Evolutionary conservation across 2,329 filamentous ascomycete species (phyloP).

Genomic region (Trichoderma sp.): DNA sequence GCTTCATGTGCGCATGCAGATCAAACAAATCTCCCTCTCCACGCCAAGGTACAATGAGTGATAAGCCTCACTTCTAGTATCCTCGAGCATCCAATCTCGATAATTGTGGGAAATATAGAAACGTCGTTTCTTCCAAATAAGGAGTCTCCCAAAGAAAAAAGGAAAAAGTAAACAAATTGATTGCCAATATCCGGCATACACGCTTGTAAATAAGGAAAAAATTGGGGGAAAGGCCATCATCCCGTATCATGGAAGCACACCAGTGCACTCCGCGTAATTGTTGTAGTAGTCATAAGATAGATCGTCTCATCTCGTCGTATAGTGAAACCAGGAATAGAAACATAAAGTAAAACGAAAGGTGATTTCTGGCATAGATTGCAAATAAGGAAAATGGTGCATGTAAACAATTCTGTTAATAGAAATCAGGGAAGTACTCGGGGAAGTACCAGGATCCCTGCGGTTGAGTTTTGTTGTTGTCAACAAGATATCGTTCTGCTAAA

Average conservation of each 20-base stretch:
- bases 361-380: constrained; percentile 14
- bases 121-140: not conserved
- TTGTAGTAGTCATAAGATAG: constrained; percentile 39
- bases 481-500: not conserved
- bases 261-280: constrained; percentile 30
- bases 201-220: not conserved
- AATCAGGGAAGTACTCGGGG: constrained; percentile 17
- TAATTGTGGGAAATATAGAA: not conserved
- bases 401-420: constrained; percentile 26
- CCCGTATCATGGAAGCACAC: constrained; percentile 29
- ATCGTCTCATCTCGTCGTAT: constrained; percentile 34
- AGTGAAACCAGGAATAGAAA: constrained; percentile 29
- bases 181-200: constrained; percentile 28
- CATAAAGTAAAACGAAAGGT: constrained; percentile 24
- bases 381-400: constrained; percentile 25
- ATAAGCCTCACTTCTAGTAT: not conserved
- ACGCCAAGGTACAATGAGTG: constrained; percentile 13
- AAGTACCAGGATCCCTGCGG: not conserved
- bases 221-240: constrained; percentile 24
- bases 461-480: constrained; percentile 10
- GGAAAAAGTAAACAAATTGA: constrained; percentile 23
- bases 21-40: constrained; percentile 14
- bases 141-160: constrained; percentile 21
- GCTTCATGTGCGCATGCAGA: constrained; percentile 20
- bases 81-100: not conserved